Conservation (phyloP, 2,329 filamentous ascomycete genomes). For the Aphanocladium album region DNA sequence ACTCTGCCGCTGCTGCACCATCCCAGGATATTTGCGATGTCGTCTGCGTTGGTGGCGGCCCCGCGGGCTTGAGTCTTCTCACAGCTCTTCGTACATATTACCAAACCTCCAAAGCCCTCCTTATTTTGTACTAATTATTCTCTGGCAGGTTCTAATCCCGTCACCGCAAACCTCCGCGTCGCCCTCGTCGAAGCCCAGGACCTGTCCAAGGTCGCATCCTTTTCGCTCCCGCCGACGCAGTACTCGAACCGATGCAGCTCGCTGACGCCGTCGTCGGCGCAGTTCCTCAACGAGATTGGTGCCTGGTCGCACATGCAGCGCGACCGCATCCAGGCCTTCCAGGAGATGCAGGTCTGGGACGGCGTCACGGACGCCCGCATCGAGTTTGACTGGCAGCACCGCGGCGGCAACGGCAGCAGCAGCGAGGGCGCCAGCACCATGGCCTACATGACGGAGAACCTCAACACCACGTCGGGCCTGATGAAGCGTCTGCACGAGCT, state of each 20-base stretch:
- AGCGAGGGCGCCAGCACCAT: constrained; percentile 54
- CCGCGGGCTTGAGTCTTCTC: constrained; percentile 78
- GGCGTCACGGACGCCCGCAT: constrained; percentile 83
- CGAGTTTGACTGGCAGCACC: constrained; percentile 70
- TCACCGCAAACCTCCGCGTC: constrained; percentile 71
- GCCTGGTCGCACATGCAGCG: constrained; percentile 75
- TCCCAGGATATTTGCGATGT: constrained; percentile 80
- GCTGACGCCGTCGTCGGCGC: constrained; percentile 81
- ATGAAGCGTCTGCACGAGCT: constrained; percentile 67
- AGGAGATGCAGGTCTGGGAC: constrained; percentile 99
- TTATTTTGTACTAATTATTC: constrained; percentile 11
- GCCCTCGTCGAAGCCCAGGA: constrained; percentile 90
- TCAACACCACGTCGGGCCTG: constrained; percentile 78
- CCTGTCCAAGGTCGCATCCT: constrained; percentile 62
- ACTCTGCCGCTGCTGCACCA: constrained; percentile 32
- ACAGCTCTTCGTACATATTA: constrained; percentile 64
- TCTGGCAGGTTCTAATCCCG: constrained; percentile 63
- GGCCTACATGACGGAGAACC: constrained; percentile 95
- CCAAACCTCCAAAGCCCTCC: background rate
- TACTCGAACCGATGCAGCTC: constrained; percentile 97
- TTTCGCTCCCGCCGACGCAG: constrained; percentile 59
- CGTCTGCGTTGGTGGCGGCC: constrained; percentile 84
- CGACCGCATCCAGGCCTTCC: constrained; percentile 76
- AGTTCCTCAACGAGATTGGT: constrained; percentile 75
- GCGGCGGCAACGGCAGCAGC: no score